Evolutionary conservation across 768 basidiomycete genomes (phyloP), one percentile per base, ranked within the genome.

Genomic region (Tricholomella constricta): DNA sequence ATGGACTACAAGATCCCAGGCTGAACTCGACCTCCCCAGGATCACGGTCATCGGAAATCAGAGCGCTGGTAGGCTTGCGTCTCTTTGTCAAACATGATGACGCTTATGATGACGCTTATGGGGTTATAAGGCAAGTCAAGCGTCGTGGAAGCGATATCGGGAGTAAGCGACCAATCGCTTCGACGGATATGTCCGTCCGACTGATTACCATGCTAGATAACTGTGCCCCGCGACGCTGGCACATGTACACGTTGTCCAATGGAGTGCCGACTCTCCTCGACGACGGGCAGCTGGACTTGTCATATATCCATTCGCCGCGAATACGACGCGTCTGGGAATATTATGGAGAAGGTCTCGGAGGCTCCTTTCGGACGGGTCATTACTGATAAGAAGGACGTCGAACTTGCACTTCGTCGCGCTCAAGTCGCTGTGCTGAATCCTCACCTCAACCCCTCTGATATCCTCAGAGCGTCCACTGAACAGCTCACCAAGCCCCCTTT

Each of bases 41-140:
- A 76, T 82, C 38, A 75, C 74, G 17, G 77, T 80, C 36, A 78
- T 80, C 34, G 80, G 80, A 12, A 79, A 78, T 38, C 82, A 82
- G 61, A 76, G 73, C 43, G 78, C 79, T 6, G 82, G 78, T 69
- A 12, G 23, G 51, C 14, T 32, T 55, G 11, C 15, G 34, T 8
- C 34, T 20, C 11, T 34, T 14, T 14, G 0, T 10, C 11, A 19
- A 6, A 0, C 38, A 45, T 43, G 11, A 7, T 8, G 14, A 6
- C 5, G 17, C 19, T 22, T 14, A 25, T 5, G 3, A n/a, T n/a
- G 7, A 7, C n/a, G n/a, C 35, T 35, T 31, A 68, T n/a, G n/a
- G n/a, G n/a, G n/a, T n/a, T n/a, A n/a, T n/a, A n/a, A n/a, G 68
- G 74, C 3, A 78, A 78, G 58, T 77, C 74, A 1, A 73, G 71